These are phyloP conservation scores for Pythium sukuiense DNA, from an alignment of 352 stramenopile species.

Conservation along the genomic window DNA sequence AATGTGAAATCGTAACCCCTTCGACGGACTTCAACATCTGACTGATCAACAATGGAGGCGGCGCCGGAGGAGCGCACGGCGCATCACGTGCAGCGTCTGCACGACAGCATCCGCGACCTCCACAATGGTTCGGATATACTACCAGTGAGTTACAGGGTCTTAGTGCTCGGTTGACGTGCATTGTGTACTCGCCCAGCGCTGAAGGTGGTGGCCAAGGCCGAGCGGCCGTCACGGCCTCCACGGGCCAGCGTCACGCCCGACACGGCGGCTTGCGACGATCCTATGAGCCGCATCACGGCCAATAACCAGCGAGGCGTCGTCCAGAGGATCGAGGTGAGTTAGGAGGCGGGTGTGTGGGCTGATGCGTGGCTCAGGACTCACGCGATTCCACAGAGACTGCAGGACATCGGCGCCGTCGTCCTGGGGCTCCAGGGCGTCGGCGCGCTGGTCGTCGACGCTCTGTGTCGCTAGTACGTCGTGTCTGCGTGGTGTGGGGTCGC, in stretches of 20 bases:
- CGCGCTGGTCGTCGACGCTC: slow-evolving; percentile 37
- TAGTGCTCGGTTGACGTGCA: not conserved
- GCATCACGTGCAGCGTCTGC: slow-evolving; percentile 37
- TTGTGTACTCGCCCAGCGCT: slow-evolving; percentile 22
- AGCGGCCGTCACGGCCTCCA: slow-evolving; percentile 15
- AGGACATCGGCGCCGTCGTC: slow-evolving; percentile 35
- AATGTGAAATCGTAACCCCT: not conserved
- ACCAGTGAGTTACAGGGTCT: no score
- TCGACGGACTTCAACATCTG: slow-evolving; percentile 1
- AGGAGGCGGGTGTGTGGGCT: no score
- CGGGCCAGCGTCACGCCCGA: slow-evolving; percentile 12
- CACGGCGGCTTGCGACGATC: slow-evolving; percentile 25
- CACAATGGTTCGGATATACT: slow-evolving; percentile 28
- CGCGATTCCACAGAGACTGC: slow-evolving; percentile 29
- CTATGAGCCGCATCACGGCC: slow-evolving; percentile 39
- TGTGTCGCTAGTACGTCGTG: slow-evolving; percentile 40
- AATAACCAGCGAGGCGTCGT: slow-evolving; percentile 53
- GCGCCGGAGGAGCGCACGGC: slow-evolving; percentile 22
- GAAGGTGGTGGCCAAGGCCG: slow-evolving; percentile 21
- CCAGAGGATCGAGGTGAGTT: slow-evolving; percentile 32
- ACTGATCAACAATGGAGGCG: not conserved
- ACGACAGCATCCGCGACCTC: slow-evolving; percentile 39
- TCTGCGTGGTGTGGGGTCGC: not conserved
- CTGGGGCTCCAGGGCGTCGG: slow-evolving; percentile 50
- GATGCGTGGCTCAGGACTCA: not conserved